These are phyloP conservation scores for Fonsecaea multimorphosa DNA, from an alignment of 2,329 filamentous ascomycete genomes.

Conservation along the genomic window DNA sequence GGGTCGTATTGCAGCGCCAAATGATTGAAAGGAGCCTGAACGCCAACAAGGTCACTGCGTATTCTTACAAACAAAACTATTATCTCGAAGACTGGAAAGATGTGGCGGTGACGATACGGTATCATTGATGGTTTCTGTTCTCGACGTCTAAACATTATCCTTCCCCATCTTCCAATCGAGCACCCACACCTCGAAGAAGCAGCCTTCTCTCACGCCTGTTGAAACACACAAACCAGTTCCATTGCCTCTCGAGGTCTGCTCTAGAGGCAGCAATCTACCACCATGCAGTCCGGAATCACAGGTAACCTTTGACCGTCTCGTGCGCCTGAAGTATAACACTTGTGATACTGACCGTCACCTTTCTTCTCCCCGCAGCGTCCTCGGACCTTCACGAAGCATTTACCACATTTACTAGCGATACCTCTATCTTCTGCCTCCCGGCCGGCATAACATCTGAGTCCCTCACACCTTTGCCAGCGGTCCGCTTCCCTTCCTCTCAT, in stretches of 20 bases:
- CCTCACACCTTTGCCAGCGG: slow-evolving; percentile 49
- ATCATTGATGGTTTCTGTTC: background rate
- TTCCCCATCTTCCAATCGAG: background rate
- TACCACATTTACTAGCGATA: slow-evolving; percentile 49
- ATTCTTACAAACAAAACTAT: background rate
- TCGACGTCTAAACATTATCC: background rate
- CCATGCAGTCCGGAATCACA: slow-evolving; percentile 58
- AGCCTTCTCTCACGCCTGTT: background rate
- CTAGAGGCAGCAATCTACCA: slow-evolving; percentile 27
- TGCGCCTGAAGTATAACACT: background rate
- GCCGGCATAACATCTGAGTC: slow-evolving; percentile 54
- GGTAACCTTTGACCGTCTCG: slow-evolving; percentile 42
- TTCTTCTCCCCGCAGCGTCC: slow-evolving; percentile 46
- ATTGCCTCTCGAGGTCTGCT: background rate
- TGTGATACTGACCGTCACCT: background rate
- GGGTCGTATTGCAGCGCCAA: background rate
- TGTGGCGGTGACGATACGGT: background rate
- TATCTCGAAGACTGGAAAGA: background rate
- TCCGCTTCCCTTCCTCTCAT: slow-evolving; percentile 47
- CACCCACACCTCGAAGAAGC: background rate
- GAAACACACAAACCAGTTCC: background rate
- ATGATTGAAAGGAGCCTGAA: background rate
- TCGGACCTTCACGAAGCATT: slow-evolving; percentile 56
- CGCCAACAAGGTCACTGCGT: background rate
- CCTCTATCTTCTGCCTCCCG: slow-evolving; percentile 53